A percentile compares a stretch with the other conserved stretches of the same genome.
Evolutionary conservation across 1,284 basidiomycete genomes (phyloP).

Genomic region (Sanguinoderma infundibulare): DNA sequence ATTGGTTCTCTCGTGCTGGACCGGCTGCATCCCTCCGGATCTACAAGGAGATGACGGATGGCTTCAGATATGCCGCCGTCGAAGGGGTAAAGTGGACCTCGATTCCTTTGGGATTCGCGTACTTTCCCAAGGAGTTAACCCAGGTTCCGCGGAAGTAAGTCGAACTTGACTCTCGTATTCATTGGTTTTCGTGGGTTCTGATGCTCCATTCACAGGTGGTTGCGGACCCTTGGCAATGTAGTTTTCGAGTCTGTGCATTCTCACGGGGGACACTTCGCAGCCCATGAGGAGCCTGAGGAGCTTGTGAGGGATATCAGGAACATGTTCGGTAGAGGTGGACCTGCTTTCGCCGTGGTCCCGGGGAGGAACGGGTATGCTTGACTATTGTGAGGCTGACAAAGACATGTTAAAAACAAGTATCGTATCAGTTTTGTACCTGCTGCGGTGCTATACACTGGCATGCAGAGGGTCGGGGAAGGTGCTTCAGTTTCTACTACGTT

Average conservation of each 20-base stretch:
- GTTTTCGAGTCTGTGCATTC: slow-evolving; percentile 34
- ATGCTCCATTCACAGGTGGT: slow-evolving; percentile 24
- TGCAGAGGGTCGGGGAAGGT: too few species aligned
- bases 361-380: slow-evolving; percentile 22
- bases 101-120: slow-evolving; percentile 38
- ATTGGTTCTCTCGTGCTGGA: slow-evolving; percentile 32
- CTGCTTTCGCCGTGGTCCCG: slow-evolving; percentile 24
- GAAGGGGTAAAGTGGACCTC: slow-evolving; percentile 16
- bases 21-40: slow-evolving; percentile 44
- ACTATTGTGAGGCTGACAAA: too few species aligned
- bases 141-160: slow-evolving; percentile 31
- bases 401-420: too few species aligned
- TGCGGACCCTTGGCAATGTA: slow-evolving; percentile 29
- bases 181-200: not conserved
- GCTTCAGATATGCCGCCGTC: not conserved
- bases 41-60: slow-evolving; percentile 38
- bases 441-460: too few species aligned
- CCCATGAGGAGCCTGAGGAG: slow-evolving; percentile 32
- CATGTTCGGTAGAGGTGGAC: slow-evolving; percentile 30
- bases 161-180: not conserved
- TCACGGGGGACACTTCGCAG: slow-evolving; percentile 37
- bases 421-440: too few species aligned
- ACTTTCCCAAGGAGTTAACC: slow-evolving; percentile 38
- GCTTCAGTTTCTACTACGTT: too few species aligned
- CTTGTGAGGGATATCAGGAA: slow-evolving; percentile 34